These are phyloP conservation scores for Coemansia sp. DNA, from an alignment of 192 early-diverging fungal species.

Conservation along the genomic window DNA sequence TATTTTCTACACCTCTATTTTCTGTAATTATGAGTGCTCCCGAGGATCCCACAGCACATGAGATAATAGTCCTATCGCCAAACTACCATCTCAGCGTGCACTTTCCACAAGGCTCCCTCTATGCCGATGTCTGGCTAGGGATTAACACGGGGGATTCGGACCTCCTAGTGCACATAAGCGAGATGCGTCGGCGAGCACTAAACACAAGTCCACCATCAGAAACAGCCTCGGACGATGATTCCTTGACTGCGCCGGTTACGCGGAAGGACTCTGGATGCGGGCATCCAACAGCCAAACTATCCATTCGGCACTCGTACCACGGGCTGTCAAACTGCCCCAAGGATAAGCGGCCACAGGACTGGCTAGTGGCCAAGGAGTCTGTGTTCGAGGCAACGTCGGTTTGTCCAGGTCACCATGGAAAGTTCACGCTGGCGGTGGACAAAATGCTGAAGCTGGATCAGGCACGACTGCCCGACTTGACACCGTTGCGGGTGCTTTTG, in stretches of 20 bases:
- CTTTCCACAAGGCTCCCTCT: constrained; percentile 48
- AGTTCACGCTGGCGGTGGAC: constrained; percentile 33
- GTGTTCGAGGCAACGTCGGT: constrained; percentile 22
- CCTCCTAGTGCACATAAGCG: constrained; percentile 40
- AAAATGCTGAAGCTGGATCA: constrained; percentile 28
- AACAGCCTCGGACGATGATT: constrained; percentile 2
- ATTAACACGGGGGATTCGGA: constrained; percentile 38
- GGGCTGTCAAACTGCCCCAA: constrained; percentile 47
- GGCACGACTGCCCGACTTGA: constrained; percentile 18
- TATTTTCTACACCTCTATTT: neutral
- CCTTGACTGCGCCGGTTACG: neutral
- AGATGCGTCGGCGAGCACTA: constrained; percentile 44
- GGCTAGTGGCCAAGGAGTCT: constrained; percentile 49
- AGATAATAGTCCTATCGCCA: constrained; percentile 46
- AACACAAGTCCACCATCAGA: constrained; percentile 38
- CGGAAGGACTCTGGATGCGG: constrained; percentile 44
- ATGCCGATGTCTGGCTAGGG: constrained; percentile 51
- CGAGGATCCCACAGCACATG: constrained; percentile 49
- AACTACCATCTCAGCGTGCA: constrained; percentile 49
- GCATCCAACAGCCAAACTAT: constrained; percentile 5
- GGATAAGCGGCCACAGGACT: constrained; percentile 24
- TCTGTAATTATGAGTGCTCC: constrained; percentile 1
- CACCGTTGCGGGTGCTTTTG: constrained; percentile 24
- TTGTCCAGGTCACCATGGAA: constrained; percentile 33
- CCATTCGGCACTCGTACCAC: constrained; percentile 21